These are phyloP conservation scores for Lentinula raphanica DNA, from an alignment of 768 basidiomycete genomes.

Conservation along the genomic window DNA sequence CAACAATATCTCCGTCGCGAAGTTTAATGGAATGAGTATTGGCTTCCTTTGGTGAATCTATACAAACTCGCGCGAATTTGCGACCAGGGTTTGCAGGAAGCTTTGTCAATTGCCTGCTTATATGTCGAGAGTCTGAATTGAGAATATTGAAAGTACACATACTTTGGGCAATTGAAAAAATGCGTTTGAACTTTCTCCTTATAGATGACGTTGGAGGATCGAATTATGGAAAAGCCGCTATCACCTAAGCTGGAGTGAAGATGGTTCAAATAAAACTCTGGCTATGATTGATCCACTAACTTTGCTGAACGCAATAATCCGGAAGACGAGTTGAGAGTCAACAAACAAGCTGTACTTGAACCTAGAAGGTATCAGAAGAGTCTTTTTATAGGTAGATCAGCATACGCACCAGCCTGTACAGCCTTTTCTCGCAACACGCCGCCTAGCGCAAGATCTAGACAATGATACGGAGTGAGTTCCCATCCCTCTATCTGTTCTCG, in stretches of 20 bases:
- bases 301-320: constrained; percentile 75
- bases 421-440: constrained; percentile 63
- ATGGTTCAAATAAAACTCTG: constrained; percentile 1
- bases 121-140: constrained; percentile 13
- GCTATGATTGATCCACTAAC: constrained; percentile 33
- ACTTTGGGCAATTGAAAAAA: constrained; percentile 56
- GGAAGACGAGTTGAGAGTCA: constrained; percentile 70
- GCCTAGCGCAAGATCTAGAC: constrained; percentile 66
- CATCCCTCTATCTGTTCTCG: constrained; percentile 65
- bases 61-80: constrained; percentile 44
- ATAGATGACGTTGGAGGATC: constrained; percentile 60
- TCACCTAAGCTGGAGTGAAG: constrained; percentile 58
- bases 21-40: constrained; percentile 39
- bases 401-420: constrained; percentile 58
- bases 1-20: constrained; percentile 47
- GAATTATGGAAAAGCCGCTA: constrained; percentile 70
- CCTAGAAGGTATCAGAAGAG: constrained; percentile 37
- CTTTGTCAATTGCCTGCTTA: constrained; percentile 48
- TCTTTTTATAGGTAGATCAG: constrained; percentile 19
- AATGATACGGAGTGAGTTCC: constrained; percentile 70
- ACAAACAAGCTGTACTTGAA: constrained; percentile 78
- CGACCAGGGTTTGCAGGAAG: constrained; percentile 38
- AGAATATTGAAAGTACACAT: constrained; percentile 14
- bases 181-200: constrained; percentile 45
- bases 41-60: constrained; percentile 47